Base-by-base conservation (phyloP, 2,329 filamentous ascomycete species). In the Colletotrichum trifolii region DNA sequence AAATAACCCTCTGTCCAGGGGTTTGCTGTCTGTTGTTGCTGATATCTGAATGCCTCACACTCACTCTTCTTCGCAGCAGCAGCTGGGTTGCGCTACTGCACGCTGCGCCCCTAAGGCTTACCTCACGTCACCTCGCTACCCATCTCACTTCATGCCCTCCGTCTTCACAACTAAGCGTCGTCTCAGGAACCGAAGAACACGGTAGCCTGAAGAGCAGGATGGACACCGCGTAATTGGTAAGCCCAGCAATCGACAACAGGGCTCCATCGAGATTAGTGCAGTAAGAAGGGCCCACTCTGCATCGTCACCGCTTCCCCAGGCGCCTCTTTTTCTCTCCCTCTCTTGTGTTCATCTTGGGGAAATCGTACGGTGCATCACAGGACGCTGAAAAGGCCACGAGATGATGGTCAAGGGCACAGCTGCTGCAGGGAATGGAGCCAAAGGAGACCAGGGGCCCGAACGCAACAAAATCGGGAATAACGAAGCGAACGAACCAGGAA, bases 401-500 rank as follows among this genome's bases (percentile, higher is more conserved):
- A 25, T 25, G 25, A 56, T 17, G 42, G 54, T 36, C 15, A 54
- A 25, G 33, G 40, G 39, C 10, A 36, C 43, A 47, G n/a, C 25
- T 25, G 17, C 46, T 48, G 46, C 33, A 34, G 10, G 46, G 25
- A 33, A 35, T 34, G 25, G 9, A 33, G 11, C 33, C 17, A 46
- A 17, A 17, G 43, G 9, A 5, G 43, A n/a, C 7, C 43, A 25
- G 25, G 25, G 25, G 25, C 25, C 25, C 25, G 25, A 25, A 5
- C 25, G 25, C 46, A 58, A 42, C 55, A 36, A n/a, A 52, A 52
- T 52, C 56, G 55, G 48, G 15, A 25, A 45, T 12, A 46, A 48
- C 36, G 48, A 60, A 60, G 56, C 61, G 61, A 64, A 45, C 43
- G 61, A 63, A 47, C 46, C 46, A 42, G 15, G 39, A 33, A 40